phyloP scores from a whole-genome alignment of 2,329 filamentous ascomycete genomes.

The Trichoderma sp. region DNA sequence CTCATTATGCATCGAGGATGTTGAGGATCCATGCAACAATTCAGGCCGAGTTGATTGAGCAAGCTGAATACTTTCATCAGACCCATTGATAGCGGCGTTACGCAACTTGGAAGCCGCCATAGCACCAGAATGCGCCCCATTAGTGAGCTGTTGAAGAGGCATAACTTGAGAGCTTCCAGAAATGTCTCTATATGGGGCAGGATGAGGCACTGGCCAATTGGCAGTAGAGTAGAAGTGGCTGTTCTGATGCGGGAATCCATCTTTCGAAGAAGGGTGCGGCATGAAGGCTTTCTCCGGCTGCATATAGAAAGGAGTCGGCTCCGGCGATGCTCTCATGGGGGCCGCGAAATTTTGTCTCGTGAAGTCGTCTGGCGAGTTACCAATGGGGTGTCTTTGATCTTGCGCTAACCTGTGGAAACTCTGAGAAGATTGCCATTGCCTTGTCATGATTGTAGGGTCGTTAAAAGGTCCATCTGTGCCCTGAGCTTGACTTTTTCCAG shows the following conservation, averaged over 20 bases:
- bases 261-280: neutral
- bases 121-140: neutral
- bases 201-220: neutral
- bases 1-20: neutral
- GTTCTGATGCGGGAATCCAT: neutral
- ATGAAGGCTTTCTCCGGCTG: conserved; percentile 10
- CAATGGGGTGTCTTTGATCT: neutral
- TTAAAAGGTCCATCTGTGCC: neutral
- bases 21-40: neutral
- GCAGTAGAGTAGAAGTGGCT: neutral
- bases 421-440: neutral
- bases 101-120: neutral
- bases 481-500: neutral
- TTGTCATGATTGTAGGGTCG: neutral
- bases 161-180: neutral
- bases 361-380: neutral
- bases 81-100: neutral
- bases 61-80: neutral
- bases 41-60: neutral
- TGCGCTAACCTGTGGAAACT: neutral
- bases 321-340: neutral
- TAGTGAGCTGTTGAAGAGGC: neutral
- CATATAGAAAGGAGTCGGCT: conserved; percentile 6
- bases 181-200: neutral
- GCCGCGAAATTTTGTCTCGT: neutral